A percentile compares a stretch with the other conserved stretches of the same genome.
Conservation (phyloP, 305 asterid genomes). For the Nicotiana rustica region DNA sequence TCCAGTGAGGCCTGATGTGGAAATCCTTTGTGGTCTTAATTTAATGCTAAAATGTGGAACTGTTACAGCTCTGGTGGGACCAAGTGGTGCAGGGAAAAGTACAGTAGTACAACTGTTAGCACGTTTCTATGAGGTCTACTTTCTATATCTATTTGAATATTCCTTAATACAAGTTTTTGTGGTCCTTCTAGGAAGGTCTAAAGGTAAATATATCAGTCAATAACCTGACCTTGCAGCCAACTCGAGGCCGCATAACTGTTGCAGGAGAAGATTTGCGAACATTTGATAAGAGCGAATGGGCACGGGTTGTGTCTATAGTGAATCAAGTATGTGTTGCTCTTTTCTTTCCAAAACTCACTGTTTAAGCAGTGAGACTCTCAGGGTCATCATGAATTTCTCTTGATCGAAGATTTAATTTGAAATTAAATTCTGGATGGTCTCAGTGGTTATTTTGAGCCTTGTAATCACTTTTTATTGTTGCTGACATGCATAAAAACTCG, state of each 20-base stretch:
- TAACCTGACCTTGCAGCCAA: conserved; percentile 71
- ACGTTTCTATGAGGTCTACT: conserved; percentile 87
- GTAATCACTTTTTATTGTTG: conserved; percentile 8
- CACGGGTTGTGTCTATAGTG: conserved; percentile 85
- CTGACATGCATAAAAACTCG: conserved; percentile 39
- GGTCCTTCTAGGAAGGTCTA: conserved; percentile 28
- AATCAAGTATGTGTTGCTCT: conserved; percentile 68
- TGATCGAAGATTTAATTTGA: conserved; percentile 7
- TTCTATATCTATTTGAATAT: conserved; percentile 33
- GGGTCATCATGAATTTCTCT: background rate
- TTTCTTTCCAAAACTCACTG: conserved; percentile 17
- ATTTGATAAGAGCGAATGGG: conserved; percentile 96
- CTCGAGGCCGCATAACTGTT: conserved; percentile 86
- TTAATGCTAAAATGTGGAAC: conserved; percentile 79
- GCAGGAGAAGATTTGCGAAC: conserved; percentile 95
- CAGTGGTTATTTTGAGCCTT: conserved; percentile 2
- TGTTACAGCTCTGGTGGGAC: conserved; percentile 93
- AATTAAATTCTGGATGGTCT: conserved; percentile 12
- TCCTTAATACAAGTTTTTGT: conserved; percentile 10
- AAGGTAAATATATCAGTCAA: conserved; percentile 19
- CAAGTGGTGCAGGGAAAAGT: conserved; percentile 98
- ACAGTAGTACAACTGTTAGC: conserved; percentile 95
- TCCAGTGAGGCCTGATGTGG: conserved; percentile 95
- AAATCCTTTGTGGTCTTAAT: conserved; percentile 78
- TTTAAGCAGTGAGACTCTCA: background rate